phyloP scores from a whole-genome alignment of 164 flowering plant genomes.

The Kalanchoe fedtschenkoi region DNA sequence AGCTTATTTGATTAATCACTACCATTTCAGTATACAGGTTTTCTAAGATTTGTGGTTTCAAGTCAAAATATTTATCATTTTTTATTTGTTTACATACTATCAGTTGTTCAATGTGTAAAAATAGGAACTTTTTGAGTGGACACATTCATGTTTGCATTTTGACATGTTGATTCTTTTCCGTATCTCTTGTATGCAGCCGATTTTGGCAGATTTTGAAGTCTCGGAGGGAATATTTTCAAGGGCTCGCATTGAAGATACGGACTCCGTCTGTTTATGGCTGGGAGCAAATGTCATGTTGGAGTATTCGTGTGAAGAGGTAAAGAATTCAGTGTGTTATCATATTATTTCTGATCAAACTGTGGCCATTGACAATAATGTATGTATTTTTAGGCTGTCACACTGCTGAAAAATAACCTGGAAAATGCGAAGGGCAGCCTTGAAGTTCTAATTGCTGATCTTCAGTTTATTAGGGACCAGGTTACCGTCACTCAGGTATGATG shows the following conservation, averaged over 20 bases:
- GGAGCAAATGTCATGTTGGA: conserved; percentile 99
- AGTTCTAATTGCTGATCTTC: conserved; percentile 66
- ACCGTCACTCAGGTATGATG: conserved; percentile 68
- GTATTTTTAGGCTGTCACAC: conserved; percentile 38
- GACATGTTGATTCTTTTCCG: neutral
- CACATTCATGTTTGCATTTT: neutral
- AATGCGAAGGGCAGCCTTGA: conserved; percentile 93
- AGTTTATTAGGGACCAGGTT: conserved; percentile 79
- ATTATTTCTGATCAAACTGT: neutral
- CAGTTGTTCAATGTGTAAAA: neutral
- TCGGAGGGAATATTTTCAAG: conserved; percentile 94
- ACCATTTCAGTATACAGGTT: neutral
- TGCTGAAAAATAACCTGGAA: conserved; percentile 65
- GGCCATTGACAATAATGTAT: neutral
- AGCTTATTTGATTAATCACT: neutral
- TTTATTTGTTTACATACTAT: no score
- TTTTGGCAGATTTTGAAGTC: conserved; percentile 83
- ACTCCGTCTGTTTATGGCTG: conserved; percentile 86
- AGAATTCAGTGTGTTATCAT: neutral
- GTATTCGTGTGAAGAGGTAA: conserved; percentile 65
- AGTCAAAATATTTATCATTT: no score
- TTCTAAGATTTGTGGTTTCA: neutral
- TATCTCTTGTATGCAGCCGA: conserved; percentile 36
- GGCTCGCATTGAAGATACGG: conserved; percentile 63
- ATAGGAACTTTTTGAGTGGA: neutral